These are phyloP conservation scores for Glycyrrhiza uralensis DNA, from an alignment of 306 rosid species.

Conservation along the genomic window DNA sequence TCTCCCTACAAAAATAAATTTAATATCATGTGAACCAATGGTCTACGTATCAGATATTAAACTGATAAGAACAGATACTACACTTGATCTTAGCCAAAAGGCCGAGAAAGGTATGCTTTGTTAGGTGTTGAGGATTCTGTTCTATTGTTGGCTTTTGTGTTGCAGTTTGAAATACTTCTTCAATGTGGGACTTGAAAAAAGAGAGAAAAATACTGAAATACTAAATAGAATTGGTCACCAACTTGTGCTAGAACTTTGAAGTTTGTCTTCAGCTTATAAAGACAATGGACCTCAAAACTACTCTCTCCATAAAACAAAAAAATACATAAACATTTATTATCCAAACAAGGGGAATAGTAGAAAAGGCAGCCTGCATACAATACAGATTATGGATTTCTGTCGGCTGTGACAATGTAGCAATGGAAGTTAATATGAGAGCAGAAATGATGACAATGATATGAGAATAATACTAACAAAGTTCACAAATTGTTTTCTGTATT, in stretches of 20 bases:
- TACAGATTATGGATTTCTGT: too few species aligned
- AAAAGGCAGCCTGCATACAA: background rate
- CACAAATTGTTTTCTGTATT: background rate
- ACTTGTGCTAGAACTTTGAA: background rate
- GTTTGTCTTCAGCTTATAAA: background rate
- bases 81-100: constrained; percentile 1
- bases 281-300: background rate
- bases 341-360: background rate
- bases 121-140: background rate
- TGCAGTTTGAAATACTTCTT: background rate
- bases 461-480: background rate
- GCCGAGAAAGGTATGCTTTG: background rate
- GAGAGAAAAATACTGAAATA: background rate
- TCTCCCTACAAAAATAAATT: background rate
- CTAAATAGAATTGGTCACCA: background rate
- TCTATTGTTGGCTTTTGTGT: background rate
- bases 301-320: background rate
- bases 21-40: background rate
- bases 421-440: background rate
- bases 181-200: background rate
- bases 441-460: background rate
- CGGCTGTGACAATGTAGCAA: too few species aligned
- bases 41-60: background rate
- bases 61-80: background rate
- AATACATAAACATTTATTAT: background rate